Evolutionary conservation across 1,284 basidiomycete genomes (phyloP), one percentile per base, ranked within the genome.

Genomic region (Caloboletus firmus): DNA sequence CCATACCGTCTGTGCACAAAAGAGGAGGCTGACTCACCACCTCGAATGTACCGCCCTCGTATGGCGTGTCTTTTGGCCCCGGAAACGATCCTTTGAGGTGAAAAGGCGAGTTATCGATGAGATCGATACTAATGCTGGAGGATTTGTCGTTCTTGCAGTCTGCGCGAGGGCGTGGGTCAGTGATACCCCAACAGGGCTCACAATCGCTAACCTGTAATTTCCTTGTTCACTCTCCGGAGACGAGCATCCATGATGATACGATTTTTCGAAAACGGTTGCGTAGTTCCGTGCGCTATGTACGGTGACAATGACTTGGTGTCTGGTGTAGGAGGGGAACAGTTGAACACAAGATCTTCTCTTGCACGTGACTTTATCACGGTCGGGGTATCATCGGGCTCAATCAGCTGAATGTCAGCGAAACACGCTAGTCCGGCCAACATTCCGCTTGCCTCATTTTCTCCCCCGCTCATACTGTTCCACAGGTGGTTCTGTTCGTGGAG

Each of bases 101-200:
- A 68, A 91, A 95, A 0, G 92, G 89, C 26, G 86, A 89, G 60
- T 90, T 85, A 68, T 94, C 92, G 65, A 98, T 78, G 71, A 94
- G 86, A 58, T 92, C 88, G 62, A 98, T 88, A 59, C 76, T 79
- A 68, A 98, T 92, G 56, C 85, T 85, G 31, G 91, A 93, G 15
- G 85, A 80, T 78, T 88, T 93, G 79, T 98, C 95, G 69, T 89
- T 94, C 77, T 94, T 92, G 81, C 93, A 96, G 72, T 96, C 94
- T 91, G 43, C 49, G 40, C 45, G 42, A 20, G 37, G 28, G 32
- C 5, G 40, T 43, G 30, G 37, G 56, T 51, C 35, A 45, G 52
- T 31, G 45, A 45, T 49, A 22, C 15, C 39, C 20, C 12, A 17
- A 13, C 39, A 12, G 11, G n/a, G 26, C 39, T 15, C 22, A n/a